phyloP scores from a whole-genome alignment of 768 basidiomycete genomes.

The Kwoniella pini region DNA sequence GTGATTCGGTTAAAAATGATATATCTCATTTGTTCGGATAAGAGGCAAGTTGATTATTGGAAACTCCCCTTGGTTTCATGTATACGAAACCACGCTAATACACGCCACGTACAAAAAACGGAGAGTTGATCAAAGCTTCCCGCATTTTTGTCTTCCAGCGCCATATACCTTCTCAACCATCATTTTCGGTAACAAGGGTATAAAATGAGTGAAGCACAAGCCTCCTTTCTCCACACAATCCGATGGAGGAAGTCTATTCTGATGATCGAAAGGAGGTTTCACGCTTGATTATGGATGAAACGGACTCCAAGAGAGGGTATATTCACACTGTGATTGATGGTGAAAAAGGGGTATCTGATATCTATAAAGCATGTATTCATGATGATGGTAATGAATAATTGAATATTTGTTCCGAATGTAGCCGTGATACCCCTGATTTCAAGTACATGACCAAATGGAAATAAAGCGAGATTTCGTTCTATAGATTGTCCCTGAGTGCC shows the following conservation, averaged over 20 bases:
- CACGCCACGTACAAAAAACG: too few species aligned
- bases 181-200: background rate
- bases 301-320: background rate
- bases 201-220: background rate
- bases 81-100: slow-evolving; percentile 5
- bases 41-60: slow-evolving; percentile 2
- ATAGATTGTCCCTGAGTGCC: slow-evolving; percentile 12
- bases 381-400: background rate
- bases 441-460: background rate
- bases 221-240: background rate
- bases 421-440: slow-evolving; percentile 2
- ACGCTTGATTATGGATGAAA: background rate
- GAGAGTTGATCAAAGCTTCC: too few species aligned
- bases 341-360: slow-evolving; percentile 15
- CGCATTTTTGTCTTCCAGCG: too few species aligned
- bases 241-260: background rate
- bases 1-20: slow-evolving; percentile 7
- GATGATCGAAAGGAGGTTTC: background rate
- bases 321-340: background rate
- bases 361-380: background rate
- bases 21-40: slow-evolving; percentile 2
- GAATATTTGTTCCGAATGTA: background rate
- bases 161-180: slow-evolving; percentile 2
- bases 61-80: slow-evolving; percentile 1
- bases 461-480: background rate